Evolutionary conservation across 495 filamentous ascomycete genomes (phyloP).

Genomic region (Trypethelium eluteriae): DNA sequence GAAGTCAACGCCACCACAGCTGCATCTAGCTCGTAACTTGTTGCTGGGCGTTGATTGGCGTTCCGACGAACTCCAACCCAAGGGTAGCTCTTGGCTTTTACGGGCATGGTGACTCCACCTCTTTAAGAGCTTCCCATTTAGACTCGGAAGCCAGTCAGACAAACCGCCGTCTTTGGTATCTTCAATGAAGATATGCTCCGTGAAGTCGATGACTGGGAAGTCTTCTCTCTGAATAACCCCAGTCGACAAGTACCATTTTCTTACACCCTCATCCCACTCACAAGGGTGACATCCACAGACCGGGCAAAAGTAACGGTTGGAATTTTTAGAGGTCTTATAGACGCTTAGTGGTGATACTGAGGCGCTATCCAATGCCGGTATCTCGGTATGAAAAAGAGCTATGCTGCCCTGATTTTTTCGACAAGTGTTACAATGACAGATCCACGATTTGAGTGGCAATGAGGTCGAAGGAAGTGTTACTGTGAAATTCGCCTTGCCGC

Average conservation of each 20-base stretch:
- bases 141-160: conserved; percentile 41
- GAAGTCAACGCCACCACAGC: conserved; percentile 42
- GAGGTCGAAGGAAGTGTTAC: conserved; percentile 36
- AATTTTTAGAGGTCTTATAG: conserved; percentile 44
- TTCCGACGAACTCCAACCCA: conserved; percentile 22
- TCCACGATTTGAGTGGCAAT: conserved; percentile 31
- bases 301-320: conserved; percentile 59
- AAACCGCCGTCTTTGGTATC: conserved; percentile 55
- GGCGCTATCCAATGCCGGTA: conserved; percentile 28
- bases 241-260: conserved; percentile 38
- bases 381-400: neutral
- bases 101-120: conserved; percentile 21
- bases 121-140: conserved; percentile 20
- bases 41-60: conserved; percentile 2
- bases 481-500: conserved; percentile 41
- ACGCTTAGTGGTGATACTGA: conserved; percentile 32
- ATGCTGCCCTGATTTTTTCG: neutral
- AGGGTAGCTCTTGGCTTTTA: conserved; percentile 23
- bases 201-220: conserved; percentile 33
- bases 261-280: conserved; percentile 12
- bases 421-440: conserved; percentile 50
- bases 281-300: conserved; percentile 45
- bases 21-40: conserved; percentile 36
- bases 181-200: conserved; percentile 42
- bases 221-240: conserved; percentile 38